Evolutionary conservation across 257 asterid genomes (phyloP).

Genomic region (Nicotiana obtusifolia): DNA sequence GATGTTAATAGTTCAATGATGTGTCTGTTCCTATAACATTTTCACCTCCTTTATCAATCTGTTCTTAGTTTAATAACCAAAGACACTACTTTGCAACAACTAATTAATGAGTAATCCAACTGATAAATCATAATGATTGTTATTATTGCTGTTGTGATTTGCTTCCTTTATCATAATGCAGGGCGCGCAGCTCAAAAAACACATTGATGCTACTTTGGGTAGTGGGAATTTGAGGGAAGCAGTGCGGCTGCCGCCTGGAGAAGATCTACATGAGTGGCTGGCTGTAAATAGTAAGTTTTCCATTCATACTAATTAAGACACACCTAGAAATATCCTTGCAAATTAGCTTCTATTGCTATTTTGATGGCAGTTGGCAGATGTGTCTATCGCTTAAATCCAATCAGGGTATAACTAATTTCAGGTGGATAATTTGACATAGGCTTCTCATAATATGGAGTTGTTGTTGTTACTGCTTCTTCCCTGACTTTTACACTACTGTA

Average conservation of each 20-base stretch:
- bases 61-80: background rate
- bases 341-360: too few species aligned
- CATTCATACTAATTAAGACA: background rate
- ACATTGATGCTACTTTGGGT: slow-evolving; percentile 86
- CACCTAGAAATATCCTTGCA: background rate
- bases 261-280: slow-evolving; percentile 85
- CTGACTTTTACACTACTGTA: too few species aligned
- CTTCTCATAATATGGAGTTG: background rate
- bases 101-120: background rate
- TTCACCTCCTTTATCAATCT: background rate
- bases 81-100: background rate
- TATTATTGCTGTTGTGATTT: background rate
- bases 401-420: background rate
- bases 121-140: background rate
- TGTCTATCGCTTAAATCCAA: background rate
- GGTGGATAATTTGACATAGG: background rate
- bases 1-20: background rate
- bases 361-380: background rate
- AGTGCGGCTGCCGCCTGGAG: slow-evolving; percentile 91
- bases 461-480: too few species aligned
- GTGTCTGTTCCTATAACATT: background rate
- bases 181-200: slow-evolving; percentile 90
- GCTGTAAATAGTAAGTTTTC: slow-evolving; percentile 72
- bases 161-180: slow-evolving; percentile 18
- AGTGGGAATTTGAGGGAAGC: slow-evolving; percentile 95